Evolutionary conservation across 768 basidiomycete species (phyloP), one percentile per base, ranked within the genome.

Genomic region (Amanita fuliginea): DNA sequence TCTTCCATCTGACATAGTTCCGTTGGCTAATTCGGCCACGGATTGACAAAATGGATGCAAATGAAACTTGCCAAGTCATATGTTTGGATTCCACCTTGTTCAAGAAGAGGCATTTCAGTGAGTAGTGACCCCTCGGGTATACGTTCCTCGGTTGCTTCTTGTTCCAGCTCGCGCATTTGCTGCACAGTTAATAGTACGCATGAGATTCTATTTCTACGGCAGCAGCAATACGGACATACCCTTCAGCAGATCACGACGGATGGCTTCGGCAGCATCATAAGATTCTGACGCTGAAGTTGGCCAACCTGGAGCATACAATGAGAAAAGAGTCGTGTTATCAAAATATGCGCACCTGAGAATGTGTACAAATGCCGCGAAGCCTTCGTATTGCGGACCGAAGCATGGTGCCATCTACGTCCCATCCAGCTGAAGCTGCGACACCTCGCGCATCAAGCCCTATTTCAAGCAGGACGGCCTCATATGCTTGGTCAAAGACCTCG

Each of bases 331-430:
- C 9, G 19, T 18, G 6, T 6, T 18, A 40, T 11, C 3, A 22
- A 42, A n/a, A 53, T 10, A 58, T 28, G 24, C 55, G 14, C 56
- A 71, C 79, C 64, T 91, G 90, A 35, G 91, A 87, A 69, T 95
- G 92, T 1, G 91, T 94, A 56, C 91, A 94, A 49, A 92, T 81
- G 45, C 86, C 86, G 42, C 92, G 77, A 22, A 95, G 71, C 42
- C 74, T 76, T n/a, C 84, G 73, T 19, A 95, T 65, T 41, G 78
- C 73, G 9, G 67, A 63, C 18, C 90, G 75, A 34, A 95, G 69
- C 1, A 78, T 52, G 11, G 66, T 61, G 1, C 75, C 69, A 57
- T 93, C 82, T 1, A 81, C 70, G 37, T 78, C 67, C 80, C 82
- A 84, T 1, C 78, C 78, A 42, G 73, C 71, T 0, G 71, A 70